A percentile compares a stretch with the other conserved stretches of the same genome.
phyloP scores from a whole-genome alignment of 1,139 yeast genomes.

The Geotrichum bryndzae region DNA sequence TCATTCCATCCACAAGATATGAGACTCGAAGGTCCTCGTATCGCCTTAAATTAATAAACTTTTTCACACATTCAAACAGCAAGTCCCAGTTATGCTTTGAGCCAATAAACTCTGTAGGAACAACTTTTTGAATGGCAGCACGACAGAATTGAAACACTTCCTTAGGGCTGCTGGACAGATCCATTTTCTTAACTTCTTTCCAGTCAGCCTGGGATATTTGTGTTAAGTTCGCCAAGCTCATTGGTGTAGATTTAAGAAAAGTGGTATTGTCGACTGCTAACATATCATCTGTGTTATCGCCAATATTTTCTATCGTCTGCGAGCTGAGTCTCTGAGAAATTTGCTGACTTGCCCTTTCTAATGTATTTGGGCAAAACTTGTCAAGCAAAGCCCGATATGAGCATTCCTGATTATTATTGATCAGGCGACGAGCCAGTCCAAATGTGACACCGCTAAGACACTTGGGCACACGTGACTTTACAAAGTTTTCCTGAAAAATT shows the following conservation, averaged over 20 bases:
- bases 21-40: conserved; percentile 32
- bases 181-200: conserved; percentile 13
- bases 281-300: conserved; percentile 6
- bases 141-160: conserved; percentile 19
- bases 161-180: background rate
- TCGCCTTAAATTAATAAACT: conserved; percentile 38
- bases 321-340: conserved; percentile 2
- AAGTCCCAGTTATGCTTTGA: conserved; percentile 42
- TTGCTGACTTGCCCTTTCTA: conserved; percentile 1
- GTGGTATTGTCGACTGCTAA: background rate
- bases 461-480: conserved; percentile 12
- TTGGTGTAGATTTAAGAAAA: background rate
- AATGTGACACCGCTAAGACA: conserved; percentile 13
- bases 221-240: background rate
- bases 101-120: conserved; percentile 57
- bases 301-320: conserved; percentile 10
- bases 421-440: conserved; percentile 10
- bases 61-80: conserved; percentile 39
- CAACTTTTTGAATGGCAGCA: conserved; percentile 30
- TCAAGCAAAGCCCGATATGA: conserved; percentile 22
- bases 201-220: conserved; percentile 6
- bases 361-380: conserved; percentile 22
- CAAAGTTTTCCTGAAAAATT: background rate
- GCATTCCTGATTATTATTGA: conserved; percentile 18
- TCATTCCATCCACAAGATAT: conserved; percentile 34